Evolutionary conservation across 2,329 filamentous ascomycete species (phyloP), one percentile per base, ranked within the genome.

Genomic region (Colletotrichum limetticola): DNA sequence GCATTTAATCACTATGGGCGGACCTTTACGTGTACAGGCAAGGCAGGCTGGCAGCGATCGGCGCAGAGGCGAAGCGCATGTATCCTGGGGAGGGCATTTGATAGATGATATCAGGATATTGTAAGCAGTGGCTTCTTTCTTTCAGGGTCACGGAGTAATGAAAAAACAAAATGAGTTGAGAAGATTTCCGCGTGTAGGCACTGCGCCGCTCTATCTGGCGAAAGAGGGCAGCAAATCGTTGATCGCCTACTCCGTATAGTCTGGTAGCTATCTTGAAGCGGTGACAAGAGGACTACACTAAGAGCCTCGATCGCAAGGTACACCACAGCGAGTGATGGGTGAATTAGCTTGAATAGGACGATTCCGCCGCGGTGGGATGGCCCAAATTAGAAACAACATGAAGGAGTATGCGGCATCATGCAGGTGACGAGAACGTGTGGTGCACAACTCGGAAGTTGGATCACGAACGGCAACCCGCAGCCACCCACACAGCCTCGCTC

Each of bases 21-120:
- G 56, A 32, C 57, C 32, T 52, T 62, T 59, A 61, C 53, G 61
- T 42, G 35, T 63, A 53, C 52, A 26, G 28, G 67, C 67, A 71
- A 42, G 70, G 55, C 56, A 71, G 56, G 56, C 71, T 60, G 67
- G 61, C 56, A 56, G 66, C 71, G 67, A 73, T 68, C 22, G 67
- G 71, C 71, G 71, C 68, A 73, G 71, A 73, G 67, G 71, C 71
- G 66, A 73, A 65, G 70, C 49, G 66, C 66, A 60, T 42, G 59
- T 69, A 30, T 60, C 32, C 28, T 9, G 60, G 42, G 42, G 35
- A 55, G 65, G 64, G 35, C 46, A 55, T 70, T 64, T 64, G 66
- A 72, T 56, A 58, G 55, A 65, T 65, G 64, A 62, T 37, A 61
- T 70, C 56, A 59, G 53, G 53, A 16, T 65, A 70, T 60, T 70